Evolutionary conservation across 163 green algal genomes (phyloP), one percentile per base, ranked within the genome.

Genomic region (Scenedesmus sp.): DNA sequence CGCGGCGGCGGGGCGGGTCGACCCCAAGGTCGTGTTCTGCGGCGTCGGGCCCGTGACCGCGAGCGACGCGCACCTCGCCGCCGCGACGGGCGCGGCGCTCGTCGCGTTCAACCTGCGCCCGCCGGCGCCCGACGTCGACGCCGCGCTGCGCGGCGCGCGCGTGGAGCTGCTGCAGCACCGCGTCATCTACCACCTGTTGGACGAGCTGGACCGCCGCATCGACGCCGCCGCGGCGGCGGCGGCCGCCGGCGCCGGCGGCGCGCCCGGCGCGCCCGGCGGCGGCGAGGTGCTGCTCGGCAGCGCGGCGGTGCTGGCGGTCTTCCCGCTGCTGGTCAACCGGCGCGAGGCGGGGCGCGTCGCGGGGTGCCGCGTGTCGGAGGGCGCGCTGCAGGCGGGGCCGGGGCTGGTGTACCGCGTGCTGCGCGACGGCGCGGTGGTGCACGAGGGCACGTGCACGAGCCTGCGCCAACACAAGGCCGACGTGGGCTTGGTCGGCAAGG

Each of bases 131-230:
- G 82, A 85, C 7, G 84, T 90, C 14, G 89, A 94, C 10, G 81
- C 69, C 7, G 64, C 63, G 22, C 75, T 89, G 29, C 89, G 91
- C 50, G 31, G 60, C 34, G 26, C 83, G 7, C 83, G 83, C 1
- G 70, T 96, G n/a, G 64, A 83, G 5, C 54, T 95, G 53, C 24
- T 89, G 22, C 65, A 75, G 26, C 89, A 95, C 48, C 75, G 75
- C 22, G 86, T 98, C 39, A 97, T 99, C 70, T 99, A 98, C 85
- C 82, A 92, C 63, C 77, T 99, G 47, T 81, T 98, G 71, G 94
- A 97, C 48, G 86, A 94, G 24, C 79, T 96, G 13, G 83, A 75
- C 2, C 69, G 51, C 31, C 60, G 97, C 53, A 62, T 89, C 10
- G 60, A 29, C 44, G 70, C 53, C 9, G 70, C 60, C 3, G 85